Base-by-base conservation (phyloP, 2,329 filamentous ascomycete species). In the Stagonosporopsis rhizophila region DNA sequence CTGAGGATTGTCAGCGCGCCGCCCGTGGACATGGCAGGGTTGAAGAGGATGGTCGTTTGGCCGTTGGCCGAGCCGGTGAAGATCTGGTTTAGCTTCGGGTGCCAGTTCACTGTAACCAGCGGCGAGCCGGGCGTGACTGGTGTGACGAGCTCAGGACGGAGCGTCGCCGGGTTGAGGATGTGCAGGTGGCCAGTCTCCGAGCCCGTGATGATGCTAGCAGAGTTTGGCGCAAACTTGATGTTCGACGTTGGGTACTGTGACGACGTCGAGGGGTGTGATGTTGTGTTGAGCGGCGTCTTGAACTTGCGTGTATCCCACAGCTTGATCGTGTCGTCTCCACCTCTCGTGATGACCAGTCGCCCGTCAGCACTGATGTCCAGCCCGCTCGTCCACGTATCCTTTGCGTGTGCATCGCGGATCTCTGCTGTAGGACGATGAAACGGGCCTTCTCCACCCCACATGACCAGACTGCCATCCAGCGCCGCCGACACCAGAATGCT, bases 221-320 rank as follows among this genome's bases (percentile, higher is more conserved):
- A 89, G 62, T 88, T 91, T 4, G 94, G 93, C 27, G 92, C 91
- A 79, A 98, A 99, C 60, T 86, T 85, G 71, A 99, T 96, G 71
- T 92, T 96, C 49, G 87, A 89, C 57, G 91, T 93, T 0, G 90
- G 86, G 73, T 91, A 96, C 68, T 92, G 88, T 55, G 88, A 87
- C 1, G 92, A 94, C 14, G 91, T 96, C 1, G 94, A 96, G 1
- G 85, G 77, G 75, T 96, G 92, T 6, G 88, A 80, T 15, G 91
- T 86, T 1, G 88, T 90, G 44, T 92, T 91, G 14, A 99, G 84
- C 4, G 95, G 92, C 54, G 89, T 83, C 74, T 95, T 98, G 82
- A 99, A 96, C 71, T 97, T 98, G 56, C 95, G 87, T 3, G 89
- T 96, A 74, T 99, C 95, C 95, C 95, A 99, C 2, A 97, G 83